Evolutionary conservation across 345 rosid species (phyloP).

Genomic region (Luvunga scandens): DNA sequence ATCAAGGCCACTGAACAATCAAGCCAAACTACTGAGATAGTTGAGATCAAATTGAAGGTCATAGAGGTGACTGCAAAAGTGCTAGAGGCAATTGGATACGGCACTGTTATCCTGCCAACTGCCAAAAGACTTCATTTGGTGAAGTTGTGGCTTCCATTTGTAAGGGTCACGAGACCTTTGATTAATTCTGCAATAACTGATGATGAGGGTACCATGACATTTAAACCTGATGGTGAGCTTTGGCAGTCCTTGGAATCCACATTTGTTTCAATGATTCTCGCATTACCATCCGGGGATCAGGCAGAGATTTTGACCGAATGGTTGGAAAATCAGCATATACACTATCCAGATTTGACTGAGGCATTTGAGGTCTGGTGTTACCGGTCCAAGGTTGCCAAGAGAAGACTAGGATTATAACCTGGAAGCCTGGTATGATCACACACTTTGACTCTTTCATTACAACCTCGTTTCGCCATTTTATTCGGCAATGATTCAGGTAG

Average conservation of each 20-base stretch:
- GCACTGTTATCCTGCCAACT: slow-evolving; percentile 69
- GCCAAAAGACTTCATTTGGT: slow-evolving; percentile 60
- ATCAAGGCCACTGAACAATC: slow-evolving; percentile 38
- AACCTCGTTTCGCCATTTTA: neutral
- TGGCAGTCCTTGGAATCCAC: slow-evolving; percentile 84
- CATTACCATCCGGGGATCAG: slow-evolving; percentile 80
- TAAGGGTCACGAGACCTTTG: slow-evolving; percentile 58
- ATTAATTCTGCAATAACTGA: slow-evolving; percentile 38
- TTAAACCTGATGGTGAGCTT: slow-evolving; percentile 60
- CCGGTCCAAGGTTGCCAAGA: slow-evolving; percentile 75
- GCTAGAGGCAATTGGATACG: slow-evolving; percentile 70
- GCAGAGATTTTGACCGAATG: slow-evolving; percentile 82
- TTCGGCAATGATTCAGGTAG: slow-evolving; percentile 16
- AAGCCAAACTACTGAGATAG: slow-evolving; percentile 29
- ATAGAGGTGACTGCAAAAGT: slow-evolving; percentile 74
- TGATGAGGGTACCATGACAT: slow-evolving; percentile 31
- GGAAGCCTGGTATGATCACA: slow-evolving; percentile 22
- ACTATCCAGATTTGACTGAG: slow-evolving; percentile 84
- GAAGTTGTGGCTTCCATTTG: slow-evolving; percentile 89
- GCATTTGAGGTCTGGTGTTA: slow-evolving; percentile 93
- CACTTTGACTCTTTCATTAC: neutral
- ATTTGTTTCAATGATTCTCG: slow-evolving; percentile 64
- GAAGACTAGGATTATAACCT: slow-evolving; percentile 45
- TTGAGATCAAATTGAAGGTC: slow-evolving; percentile 50
- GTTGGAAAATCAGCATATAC: slow-evolving; percentile 48